A percentile compares a stretch with the other conserved stretches of the same genome.
Conservation (phyloP, 2,329 filamentous ascomycete genomes). For the Neofusicoccum laricinum region DNA sequence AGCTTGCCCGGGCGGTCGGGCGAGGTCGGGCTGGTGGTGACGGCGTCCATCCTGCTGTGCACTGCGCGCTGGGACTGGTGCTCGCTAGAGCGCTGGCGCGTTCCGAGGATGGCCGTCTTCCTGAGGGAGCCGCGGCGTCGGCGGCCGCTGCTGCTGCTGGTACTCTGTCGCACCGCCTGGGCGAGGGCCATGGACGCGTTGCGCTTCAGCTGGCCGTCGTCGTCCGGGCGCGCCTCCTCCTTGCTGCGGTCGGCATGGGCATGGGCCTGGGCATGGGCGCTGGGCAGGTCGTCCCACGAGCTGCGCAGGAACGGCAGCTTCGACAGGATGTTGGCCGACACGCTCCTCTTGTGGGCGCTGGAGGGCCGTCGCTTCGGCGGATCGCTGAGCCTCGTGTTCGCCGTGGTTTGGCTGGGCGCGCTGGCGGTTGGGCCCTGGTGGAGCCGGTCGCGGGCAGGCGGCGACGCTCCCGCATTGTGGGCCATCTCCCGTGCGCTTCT, state of each 20-base stretch:
- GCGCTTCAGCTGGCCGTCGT: constrained; percentile 33
- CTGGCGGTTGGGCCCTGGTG: not conserved
- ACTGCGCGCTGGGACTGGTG: not conserved
- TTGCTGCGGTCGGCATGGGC: constrained; percentile 18
- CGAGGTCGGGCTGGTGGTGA: constrained; percentile 16
- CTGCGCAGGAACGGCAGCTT: constrained; percentile 66
- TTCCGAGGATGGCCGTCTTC: constrained; percentile 80
- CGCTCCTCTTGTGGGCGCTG: constrained; percentile 49
- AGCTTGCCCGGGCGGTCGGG: constrained; percentile 18
- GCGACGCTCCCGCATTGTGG: not conserved
- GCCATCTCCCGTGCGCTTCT: constrained; percentile 27
- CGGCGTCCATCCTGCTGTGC: not conserved
- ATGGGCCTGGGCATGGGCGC: not conserved
- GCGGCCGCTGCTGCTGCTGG: constrained; percentile 49
- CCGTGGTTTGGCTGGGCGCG: not conserved
- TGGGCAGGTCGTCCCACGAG: constrained; percentile 32
- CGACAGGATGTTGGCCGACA: constrained; percentile 65
- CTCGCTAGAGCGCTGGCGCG: constrained; percentile 34
- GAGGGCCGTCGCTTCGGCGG: not conserved
- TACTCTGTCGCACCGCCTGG: constrained; percentile 46
- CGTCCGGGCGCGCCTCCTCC: constrained; percentile 6
- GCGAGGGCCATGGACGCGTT: constrained; percentile 32
- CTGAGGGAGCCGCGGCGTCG: constrained; percentile 80
- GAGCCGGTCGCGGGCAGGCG: not conserved
- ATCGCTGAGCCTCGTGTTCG: not conserved